These are phyloP conservation scores for Cucumis hystrix DNA, from an alignment of 306 rosid genomes.

Conservation along the genomic window DNA sequence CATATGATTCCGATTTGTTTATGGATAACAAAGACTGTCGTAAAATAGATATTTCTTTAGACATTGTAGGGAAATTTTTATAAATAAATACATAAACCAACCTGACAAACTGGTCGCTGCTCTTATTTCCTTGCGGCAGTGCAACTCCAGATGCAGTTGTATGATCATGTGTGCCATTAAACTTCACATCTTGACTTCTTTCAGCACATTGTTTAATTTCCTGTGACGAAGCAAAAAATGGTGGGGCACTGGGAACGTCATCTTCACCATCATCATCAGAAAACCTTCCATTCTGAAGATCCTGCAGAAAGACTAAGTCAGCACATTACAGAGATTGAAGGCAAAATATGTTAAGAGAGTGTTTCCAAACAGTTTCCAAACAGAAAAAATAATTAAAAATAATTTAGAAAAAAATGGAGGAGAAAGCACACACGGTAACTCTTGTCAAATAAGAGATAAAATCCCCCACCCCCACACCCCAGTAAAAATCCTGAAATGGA, in stretches of 20 bases:
- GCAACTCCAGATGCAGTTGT: conserved; percentile 22
- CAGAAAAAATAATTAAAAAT: background rate
- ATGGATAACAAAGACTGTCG: background rate
- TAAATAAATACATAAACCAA: conserved; percentile 17
- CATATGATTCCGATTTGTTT: background rate
- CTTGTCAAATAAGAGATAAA: background rate
- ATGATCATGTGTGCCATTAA: conserved; percentile 13
- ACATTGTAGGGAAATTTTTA: background rate
- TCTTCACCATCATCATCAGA: conserved; percentile 64
- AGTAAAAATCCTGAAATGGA: background rate
- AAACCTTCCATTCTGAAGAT: conserved; percentile 29
- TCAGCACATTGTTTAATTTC: conserved; percentile 45
- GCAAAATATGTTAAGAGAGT: background rate
- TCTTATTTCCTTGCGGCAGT: conserved; percentile 22
- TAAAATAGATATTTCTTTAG: background rate
- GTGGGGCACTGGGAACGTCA: conserved; percentile 85
- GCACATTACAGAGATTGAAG: background rate
- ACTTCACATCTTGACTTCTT: conserved; percentile 24
- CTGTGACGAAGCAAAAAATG: conserved; percentile 38
- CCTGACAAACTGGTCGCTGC: conserved; percentile 46
- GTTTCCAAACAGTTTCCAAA: background rate
- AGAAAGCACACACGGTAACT: background rate
- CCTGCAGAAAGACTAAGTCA: conserved; percentile 21
- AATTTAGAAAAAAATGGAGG: background rate
- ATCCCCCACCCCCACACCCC: no score